Percentiles rank a stretch among this genome's conserved stretches.
phyloP scores from a whole-genome alignment of 2,329 filamentous ascomycete genomes.

The Lojkania enalia region DNA sequence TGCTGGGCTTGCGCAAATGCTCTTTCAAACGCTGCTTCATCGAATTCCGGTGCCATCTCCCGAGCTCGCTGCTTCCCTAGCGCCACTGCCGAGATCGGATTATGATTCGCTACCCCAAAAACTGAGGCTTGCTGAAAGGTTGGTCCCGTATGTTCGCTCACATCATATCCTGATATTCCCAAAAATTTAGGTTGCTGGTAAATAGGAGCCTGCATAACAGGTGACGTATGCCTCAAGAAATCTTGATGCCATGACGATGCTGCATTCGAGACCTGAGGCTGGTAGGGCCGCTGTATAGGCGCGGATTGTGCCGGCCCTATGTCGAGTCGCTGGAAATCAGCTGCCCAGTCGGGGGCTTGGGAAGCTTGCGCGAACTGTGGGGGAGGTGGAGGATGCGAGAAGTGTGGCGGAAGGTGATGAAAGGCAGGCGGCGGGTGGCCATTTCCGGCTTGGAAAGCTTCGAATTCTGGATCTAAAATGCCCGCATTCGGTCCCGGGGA shows the following conservation, averaged over 20 bases:
- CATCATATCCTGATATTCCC: slow-evolving; percentile 32
- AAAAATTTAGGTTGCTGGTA: slow-evolving; percentile 32
- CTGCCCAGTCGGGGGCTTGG: slow-evolving; percentile 50
- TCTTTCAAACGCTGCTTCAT: slow-evolving; percentile 59
- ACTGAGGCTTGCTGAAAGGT: slow-evolving; percentile 28
- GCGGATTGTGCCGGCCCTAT: slow-evolving; percentile 47
- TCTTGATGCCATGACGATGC: slow-evolving; percentile 65
- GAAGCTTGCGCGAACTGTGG: slow-evolving; percentile 38
- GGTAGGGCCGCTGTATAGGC: slow-evolving; percentile 53
- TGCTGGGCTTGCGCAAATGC: slow-evolving; percentile 56
- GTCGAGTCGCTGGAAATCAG: slow-evolving; percentile 54
- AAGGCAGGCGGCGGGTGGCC: slow-evolving; percentile 45
- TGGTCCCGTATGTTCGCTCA: slow-evolving; percentile 30
- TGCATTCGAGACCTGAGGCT: slow-evolving; percentile 38
- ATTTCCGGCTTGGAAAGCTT: slow-evolving; percentile 65
- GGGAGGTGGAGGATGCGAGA: slow-evolving; percentile 44
- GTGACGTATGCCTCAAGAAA: slow-evolving; percentile 53
- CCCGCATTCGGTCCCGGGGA: slow-evolving; percentile 56
- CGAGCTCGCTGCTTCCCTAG: slow-evolving; percentile 41
- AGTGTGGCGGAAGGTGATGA: slow-evolving; percentile 39
- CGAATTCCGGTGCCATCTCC: slow-evolving; percentile 49
- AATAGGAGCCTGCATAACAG: slow-evolving; percentile 33
- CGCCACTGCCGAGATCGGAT: slow-evolving; percentile 26
- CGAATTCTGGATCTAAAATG: slow-evolving; percentile 67
- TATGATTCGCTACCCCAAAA: slow-evolving; percentile 23